These are phyloP conservation scores for Zygotorulaspora sp. DNA, from an alignment of 805 yeast species.

Conservation along the genomic window DNA sequence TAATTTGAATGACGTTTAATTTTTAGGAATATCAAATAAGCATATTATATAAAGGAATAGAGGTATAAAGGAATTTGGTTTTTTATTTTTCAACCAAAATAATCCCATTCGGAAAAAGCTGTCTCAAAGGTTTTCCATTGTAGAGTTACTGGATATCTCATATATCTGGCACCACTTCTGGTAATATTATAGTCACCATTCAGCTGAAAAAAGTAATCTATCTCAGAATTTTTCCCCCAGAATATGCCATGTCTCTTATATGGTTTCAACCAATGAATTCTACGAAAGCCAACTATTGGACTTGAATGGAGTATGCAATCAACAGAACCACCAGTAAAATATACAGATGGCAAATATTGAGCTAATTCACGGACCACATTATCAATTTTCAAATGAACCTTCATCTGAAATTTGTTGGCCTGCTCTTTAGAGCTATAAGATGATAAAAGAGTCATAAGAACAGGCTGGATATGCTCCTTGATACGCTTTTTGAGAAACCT, in stretches of 20 bases:
- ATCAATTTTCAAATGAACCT: slow-evolving; percentile 13
- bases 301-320: slow-evolving; percentile 29
- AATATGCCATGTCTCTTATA: slow-evolving; percentile 23
- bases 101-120: slow-evolving; percentile 32
- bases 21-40: background rate
- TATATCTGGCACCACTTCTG: slow-evolving; percentile 27
- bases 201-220: slow-evolving; percentile 22
- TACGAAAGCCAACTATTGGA: slow-evolving; percentile 31
- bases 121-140: slow-evolving; percentile 21
- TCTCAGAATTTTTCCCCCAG: slow-evolving; percentile 25
- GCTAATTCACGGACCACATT: slow-evolving; percentile 18
- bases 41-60: background rate
- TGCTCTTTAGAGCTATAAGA: slow-evolving; percentile 16
- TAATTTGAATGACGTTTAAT: too few species aligned
- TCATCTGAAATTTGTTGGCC: slow-evolving; percentile 17
- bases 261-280: slow-evolving; percentile 35
- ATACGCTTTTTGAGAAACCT: slow-evolving; percentile 21
- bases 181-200: slow-evolving; percentile 19
- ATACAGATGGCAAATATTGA: slow-evolving; percentile 22
- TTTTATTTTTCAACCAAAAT: slow-evolving; percentile 10
- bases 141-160: slow-evolving; percentile 28
- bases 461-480: slow-evolving; percentile 23
- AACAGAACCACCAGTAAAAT: slow-evolving; percentile 21
- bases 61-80: background rate
- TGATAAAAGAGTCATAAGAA: slow-evolving; percentile 21